Conservation (phyloP, 768 basidiomycete genomes). For the Multifurca ochricompacta region DNA sequence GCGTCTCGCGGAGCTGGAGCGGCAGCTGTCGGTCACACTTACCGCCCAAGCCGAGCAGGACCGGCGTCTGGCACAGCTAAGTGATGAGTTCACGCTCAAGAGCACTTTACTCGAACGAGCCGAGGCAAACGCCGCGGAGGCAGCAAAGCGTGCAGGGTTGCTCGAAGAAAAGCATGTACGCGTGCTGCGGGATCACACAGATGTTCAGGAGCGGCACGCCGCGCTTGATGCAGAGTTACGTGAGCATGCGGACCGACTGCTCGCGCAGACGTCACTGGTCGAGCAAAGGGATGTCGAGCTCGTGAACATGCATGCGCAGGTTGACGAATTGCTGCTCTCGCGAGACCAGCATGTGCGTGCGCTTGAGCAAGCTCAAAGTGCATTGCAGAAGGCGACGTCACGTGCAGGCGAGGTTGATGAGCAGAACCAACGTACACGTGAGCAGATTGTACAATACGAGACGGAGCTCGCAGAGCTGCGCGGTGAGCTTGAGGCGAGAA, state of each 20-base stretch:
- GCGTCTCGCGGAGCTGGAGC: constrained; percentile 67
- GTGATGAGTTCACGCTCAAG: constrained; percentile 66
- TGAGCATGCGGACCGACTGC: constrained; percentile 68
- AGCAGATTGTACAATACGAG: constrained; percentile 65
- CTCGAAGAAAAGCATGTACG: constrained; percentile 63
- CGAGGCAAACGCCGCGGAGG: constrained; percentile 68
- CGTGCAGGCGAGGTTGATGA: constrained; percentile 75
- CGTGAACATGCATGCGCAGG: constrained; percentile 49
- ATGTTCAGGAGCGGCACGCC: constrained; percentile 58
- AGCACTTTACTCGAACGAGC: constrained; percentile 73
- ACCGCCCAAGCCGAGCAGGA: constrained; percentile 60
- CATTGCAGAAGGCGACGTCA: constrained; percentile 65
- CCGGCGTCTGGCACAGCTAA: constrained; percentile 62
- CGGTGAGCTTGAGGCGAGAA: constrained; percentile 71
- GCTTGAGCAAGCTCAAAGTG: constrained; percentile 75
- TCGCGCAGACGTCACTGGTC: constrained; percentile 62
- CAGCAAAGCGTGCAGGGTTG: constrained; percentile 65
- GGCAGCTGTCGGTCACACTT: constrained; percentile 51
- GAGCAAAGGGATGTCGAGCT: constrained; percentile 80
- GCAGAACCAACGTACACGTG: constrained; percentile 61
- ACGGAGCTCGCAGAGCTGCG: constrained; percentile 70
- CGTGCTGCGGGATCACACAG: constrained; percentile 54
- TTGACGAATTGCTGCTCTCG: constrained; percentile 61
- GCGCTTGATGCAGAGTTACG: constrained; percentile 56
- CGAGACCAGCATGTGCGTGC: constrained; percentile 83